Base-by-base conservation (phyloP, 139 green algal genomes). In the Tetraselmis striata region DNA sequence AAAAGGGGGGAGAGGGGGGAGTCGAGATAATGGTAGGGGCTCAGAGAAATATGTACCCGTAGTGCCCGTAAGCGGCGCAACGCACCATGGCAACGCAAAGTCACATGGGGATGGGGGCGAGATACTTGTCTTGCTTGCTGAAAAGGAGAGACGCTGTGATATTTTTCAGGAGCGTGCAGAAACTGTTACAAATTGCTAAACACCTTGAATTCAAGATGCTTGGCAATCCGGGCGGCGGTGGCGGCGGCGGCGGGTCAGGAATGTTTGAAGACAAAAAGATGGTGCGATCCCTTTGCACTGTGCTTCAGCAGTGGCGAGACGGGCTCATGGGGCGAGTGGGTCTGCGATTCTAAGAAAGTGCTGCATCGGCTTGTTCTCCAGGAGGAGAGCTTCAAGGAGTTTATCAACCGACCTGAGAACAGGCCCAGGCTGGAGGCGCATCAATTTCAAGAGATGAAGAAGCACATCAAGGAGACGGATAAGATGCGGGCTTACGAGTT, bases 301-400 rank as follows among this genome's bases (percentile, higher is more conserved):
- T 67, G 45, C 45, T 67, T 67, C 45, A 25, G 5, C 11, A 25
- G 5, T 67, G 11, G 45, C 5, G 18, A 25, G 45, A 18, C 45
- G 5, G 45, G 18, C 11, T 67, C 5, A 25, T 67, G 11, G 18
- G 45, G 45, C 45, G 45, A 18, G 45, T 67, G 45, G 45, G 11
- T 67, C 11, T 18, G n/a, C 45, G 45, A 25, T 67, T 5, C 45
- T 67, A 18, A 67, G 18, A 67, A 25, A 67, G 5, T 5, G 11
- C 45, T 25, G 45, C 18, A 18, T 5, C 45, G 45, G 45, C 5
- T 67, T 67, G 5, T 67, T 67, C 5, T 67, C 18, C 45, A 84
- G 83, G 82, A 93, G 79, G 78, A 81, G 5, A 90, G 84, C 80
- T 93, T 95, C 79, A 91, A 94, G 77, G 85, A 89, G 59, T 95